phyloP scores from a whole-genome alignment of 208 protist species.

The Acanthamoeba castellanii region DNA sequence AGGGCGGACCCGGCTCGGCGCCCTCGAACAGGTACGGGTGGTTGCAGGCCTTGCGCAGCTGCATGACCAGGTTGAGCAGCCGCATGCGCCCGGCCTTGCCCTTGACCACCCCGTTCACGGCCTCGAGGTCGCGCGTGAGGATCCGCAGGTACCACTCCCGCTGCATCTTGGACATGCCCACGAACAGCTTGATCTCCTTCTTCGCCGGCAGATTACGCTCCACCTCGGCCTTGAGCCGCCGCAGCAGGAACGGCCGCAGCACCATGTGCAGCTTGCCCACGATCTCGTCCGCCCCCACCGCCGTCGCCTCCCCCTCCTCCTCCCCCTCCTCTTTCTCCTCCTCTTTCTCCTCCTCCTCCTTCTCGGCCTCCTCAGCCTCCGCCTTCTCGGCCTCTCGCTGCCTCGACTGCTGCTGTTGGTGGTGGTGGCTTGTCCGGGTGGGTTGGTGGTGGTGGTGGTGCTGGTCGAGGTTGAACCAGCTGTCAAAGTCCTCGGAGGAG shows the following conservation, averaged over 20 bases:
- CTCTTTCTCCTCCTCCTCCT: slow-evolving; percentile 92
- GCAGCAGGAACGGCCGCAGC: slow-evolving; percentile 96
- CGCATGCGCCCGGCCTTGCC: slow-evolving; percentile 69
- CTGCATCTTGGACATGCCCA: slow-evolving; percentile 95
- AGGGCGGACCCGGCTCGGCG: slow-evolving; percentile 78
- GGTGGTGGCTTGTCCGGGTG: no score
- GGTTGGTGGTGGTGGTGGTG: slow-evolving; percentile 83
- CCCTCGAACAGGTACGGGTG: slow-evolving; percentile 91
- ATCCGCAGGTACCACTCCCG: slow-evolving; percentile 96
- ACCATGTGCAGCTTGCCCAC: slow-evolving; percentile 91
- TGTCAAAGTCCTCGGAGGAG: slow-evolving; percentile 94
- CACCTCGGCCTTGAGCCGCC: slow-evolving; percentile 97
- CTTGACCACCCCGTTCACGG: slow-evolving; percentile 88
- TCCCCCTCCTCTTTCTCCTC: neutral
- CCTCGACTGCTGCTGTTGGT: no score
- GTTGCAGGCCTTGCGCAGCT: slow-evolving; percentile 91
- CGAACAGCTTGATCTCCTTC: slow-evolving; percentile 97
- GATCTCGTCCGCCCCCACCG: slow-evolving; percentile 64
- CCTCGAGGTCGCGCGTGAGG: slow-evolving; percentile 95
- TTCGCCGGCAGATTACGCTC: slow-evolving; percentile 97
- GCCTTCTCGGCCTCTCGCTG: no score
- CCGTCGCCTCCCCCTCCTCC: neutral
- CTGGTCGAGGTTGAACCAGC: slow-evolving; percentile 87
- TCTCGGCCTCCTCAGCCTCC: no score
- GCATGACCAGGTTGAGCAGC: slow-evolving; percentile 90